Evolutionary conservation across 768 basidiomycete species (phyloP), one percentile per base, ranked within the genome.

Genomic region (Phlebiopsis flavidoalba): DNA sequence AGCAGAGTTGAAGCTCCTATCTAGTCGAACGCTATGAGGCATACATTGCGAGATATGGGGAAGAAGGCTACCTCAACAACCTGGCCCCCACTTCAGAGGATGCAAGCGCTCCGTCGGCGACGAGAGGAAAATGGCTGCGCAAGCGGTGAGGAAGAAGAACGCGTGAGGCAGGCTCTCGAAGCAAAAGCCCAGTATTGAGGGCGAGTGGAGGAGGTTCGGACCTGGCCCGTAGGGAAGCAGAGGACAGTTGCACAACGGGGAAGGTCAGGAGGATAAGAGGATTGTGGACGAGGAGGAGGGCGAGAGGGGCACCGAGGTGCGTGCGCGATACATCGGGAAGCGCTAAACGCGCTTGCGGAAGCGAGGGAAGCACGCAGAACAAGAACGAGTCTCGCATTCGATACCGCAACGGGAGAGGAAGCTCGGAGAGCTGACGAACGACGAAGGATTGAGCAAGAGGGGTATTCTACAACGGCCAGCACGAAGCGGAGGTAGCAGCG

Each of bases 21-120:
- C 79, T 93, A 8, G 80, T 88, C 48, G 80, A 83, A 47, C 80
- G 85, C 15, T 85, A 83, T 64, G 86, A 88, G 54, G 75, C 87
- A 72, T 72, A 47, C 37, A 56, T 55, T 3, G 43, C 55, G 1
- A 57, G 48, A 11, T 54, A 65, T 10, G 58, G 56, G 12, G 63
- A 63, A 0, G 60, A 62, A 43, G 63, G 62, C 40, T n/a, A n/a
- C 40, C 40, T 12, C 10, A 2, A 10, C 40, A 43, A n/a, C n/a
- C n/a, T n/a, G n/a, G 11, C 43, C 62, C 10, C 53, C n/a, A n/a
- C 69, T 0, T 65, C 69, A 11, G 74, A 67, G 55, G 65, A 69
- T 50, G 45, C 57, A 52, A n/a, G 62, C 52, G 46, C 62, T n/a
- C n/a, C n/a, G 67, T 37, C 69, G 74, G 59, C 69, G 63, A 37